These are phyloP conservation scores for Phytophthora aleatoria DNA, from an alignment of 352 stramenopile genomes.

Conservation along the genomic window DNA sequence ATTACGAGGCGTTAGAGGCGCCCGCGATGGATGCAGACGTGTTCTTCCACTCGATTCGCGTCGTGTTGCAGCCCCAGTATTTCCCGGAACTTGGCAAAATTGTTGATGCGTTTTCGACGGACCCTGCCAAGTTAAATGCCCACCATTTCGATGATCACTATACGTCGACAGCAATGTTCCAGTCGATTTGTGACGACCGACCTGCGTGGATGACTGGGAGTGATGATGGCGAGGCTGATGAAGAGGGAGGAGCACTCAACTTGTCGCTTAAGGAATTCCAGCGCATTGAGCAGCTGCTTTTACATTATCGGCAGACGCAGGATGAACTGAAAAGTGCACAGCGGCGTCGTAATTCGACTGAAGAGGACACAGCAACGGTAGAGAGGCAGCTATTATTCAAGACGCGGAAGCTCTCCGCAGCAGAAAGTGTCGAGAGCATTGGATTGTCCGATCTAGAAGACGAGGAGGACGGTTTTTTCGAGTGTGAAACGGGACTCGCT, in stretches of 20 bases:
- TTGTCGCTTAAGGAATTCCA: conserved; percentile 85
- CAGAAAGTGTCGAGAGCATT: conserved; percentile 81
- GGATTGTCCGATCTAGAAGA: conserved; percentile 86
- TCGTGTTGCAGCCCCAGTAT: conserved; percentile 83
- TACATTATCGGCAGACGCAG: conserved; percentile 81
- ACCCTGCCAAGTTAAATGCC: conserved; percentile 21
- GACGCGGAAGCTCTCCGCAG: conserved; percentile 61
- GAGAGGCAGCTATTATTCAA: conserved; percentile 31
- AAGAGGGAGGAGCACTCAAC: conserved; percentile 41
- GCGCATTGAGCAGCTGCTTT: conserved; percentile 81
- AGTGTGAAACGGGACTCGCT: conserved; percentile 67
- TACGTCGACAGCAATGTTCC: conserved; percentile 62
- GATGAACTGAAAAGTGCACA: conserved; percentile 56
- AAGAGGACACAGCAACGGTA: conserved; percentile 1
- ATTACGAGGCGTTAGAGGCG: conserved; percentile 76
- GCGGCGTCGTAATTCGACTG: conserved; percentile 27
- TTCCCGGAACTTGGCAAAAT: conserved; percentile 75
- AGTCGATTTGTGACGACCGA: conserved; percentile 73
- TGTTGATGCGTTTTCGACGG: conserved; percentile 64
- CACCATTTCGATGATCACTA: conserved; percentile 32
- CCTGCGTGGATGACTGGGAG: conserved; percentile 56
- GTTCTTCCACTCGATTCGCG: conserved; percentile 82
- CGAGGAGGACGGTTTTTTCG: conserved; percentile 80
- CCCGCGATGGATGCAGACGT: conserved; percentile 78
- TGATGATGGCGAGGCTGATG: conserved; percentile 42